Conservation (phyloP, 257 asterid genomes). For the Verbascum thapsus region DNA sequence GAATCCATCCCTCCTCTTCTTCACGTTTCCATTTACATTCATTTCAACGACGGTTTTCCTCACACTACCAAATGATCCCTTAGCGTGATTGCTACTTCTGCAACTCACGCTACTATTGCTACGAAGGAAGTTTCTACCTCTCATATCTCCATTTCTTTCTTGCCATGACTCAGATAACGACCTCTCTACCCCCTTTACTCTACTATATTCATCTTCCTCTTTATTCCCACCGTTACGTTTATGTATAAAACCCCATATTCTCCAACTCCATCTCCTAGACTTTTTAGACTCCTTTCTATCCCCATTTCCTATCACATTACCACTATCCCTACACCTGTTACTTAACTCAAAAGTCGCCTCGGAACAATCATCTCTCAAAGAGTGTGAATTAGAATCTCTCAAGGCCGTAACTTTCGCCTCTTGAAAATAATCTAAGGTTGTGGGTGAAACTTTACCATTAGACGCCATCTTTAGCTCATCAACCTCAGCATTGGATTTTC, state of each 20-base stretch:
- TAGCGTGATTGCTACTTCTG: conserved; percentile 50
- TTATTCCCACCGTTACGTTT: conserved; percentile 49
- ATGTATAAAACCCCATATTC: conserved; percentile 69
- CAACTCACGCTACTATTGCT: conserved; percentile 88
- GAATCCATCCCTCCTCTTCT: conserved; percentile 57
- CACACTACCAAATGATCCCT: conserved; percentile 68
- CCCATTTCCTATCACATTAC: conserved; percentile 50
- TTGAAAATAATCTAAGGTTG: conserved; percentile 49
- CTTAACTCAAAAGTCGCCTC: conserved; percentile 63
- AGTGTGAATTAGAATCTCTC: conserved; percentile 53
- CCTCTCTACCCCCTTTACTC: conserved; percentile 72
- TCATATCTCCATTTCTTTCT: conserved; percentile 43
- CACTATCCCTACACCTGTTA: conserved; percentile 54
- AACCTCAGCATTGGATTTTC: conserved; percentile 83
- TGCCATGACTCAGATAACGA: conserved; percentile 82
- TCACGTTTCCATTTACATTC: conserved; percentile 55
- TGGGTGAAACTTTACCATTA: conserved; percentile 73
- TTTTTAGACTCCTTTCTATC: conserved; percentile 66
- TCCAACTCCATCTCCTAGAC: conserved; percentile 85
- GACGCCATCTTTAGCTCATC: conserved; percentile 68
- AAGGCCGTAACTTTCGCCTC: conserved; percentile 54
- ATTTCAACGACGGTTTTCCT: conserved; percentile 54
- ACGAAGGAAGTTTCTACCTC: conserved; percentile 52
- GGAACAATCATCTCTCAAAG: conserved; percentile 69
- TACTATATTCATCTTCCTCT: conserved; percentile 58